Evolutionary conservation across 495 filamentous ascomycete species (phyloP), one percentile per base, ranked within the genome.

Genomic region (Penicillium cataractarum): DNA sequence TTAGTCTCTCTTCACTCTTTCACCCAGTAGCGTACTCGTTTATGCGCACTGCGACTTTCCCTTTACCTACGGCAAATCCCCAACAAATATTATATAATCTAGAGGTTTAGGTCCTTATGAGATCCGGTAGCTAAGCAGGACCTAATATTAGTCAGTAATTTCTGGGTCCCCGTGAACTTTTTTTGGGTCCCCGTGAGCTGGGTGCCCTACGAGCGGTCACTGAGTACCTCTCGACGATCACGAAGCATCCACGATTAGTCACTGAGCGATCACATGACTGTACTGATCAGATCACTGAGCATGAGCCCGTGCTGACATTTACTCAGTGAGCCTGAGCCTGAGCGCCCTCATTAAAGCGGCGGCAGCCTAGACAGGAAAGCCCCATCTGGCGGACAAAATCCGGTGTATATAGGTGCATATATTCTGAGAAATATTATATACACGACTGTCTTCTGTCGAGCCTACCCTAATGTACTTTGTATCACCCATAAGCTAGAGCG

Each of bases 251-350:
- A 2, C 39, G 35, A 27, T 40, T 44, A 13, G 7, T 51, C 48
- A 31, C 48, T 17, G 48, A 31, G 48, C 24, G 24, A 51, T 57
- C 54, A 57, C 35, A 37, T 57, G 54, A 57, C 35, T 40, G 33
- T 17, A 29, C 33, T 44, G 35, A 57, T 1, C 54, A 27, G 33
- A 27, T 58, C 56, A 58, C 33, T 58, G 40, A 58, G 56, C 37
- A 29, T 53, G 31, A 60, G 58, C 56, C 57, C 42, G 62, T 40
- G 62, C 62, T 60, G 51, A 65, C 37, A 65, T 68, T 56, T 62
- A 65, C 62, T 68, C 59, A 68, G 42, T 68, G 56, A 65, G 66
- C 51, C 66, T 68, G 59, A 68, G 58, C 58, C 62, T 65, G 63
- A 65, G 50, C 52, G 60, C 56, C 64, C 64, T 65, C 63, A 55